Evolutionary conservation across 805 yeast genomes (phyloP).

Genomic region (Starmerella ratchasimensis): DNA sequence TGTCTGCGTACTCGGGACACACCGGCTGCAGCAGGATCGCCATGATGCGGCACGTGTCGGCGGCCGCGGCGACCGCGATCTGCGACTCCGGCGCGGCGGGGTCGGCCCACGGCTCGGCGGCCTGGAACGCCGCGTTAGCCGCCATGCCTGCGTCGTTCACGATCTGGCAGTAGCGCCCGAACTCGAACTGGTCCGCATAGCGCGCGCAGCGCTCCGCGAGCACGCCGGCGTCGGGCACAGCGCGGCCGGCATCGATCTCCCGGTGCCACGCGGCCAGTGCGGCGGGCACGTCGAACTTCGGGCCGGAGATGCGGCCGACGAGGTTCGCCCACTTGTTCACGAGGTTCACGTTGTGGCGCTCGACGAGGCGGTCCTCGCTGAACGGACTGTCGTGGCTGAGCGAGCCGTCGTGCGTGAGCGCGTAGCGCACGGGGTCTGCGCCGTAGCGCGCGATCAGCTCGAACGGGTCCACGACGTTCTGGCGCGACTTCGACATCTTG

Average conservation of each 20-base stretch:
- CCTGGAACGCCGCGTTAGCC: conserved; percentile 57
- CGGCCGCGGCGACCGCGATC: conserved; percentile 42
- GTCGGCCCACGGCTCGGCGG: conserved; percentile 59
- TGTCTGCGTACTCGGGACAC: conserved; percentile 48
- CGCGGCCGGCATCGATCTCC: background rate
- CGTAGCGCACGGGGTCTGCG: conserved; percentile 48
- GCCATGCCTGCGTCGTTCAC: conserved; percentile 21
- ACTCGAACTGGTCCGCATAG: conserved; percentile 47
- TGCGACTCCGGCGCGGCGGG: conserved; percentile 22
- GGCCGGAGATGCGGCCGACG: conserved; percentile 57
- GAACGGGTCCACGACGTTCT: conserved; percentile 88
- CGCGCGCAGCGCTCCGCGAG: conserved; percentile 40
- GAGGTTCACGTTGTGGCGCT: conserved; percentile 34
- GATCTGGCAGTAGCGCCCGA: conserved; percentile 30
- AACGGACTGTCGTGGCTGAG: conserved; percentile 71
- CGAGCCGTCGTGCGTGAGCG: conserved; percentile 60
- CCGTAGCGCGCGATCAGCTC: conserved; percentile 51
- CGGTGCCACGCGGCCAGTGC: conserved; percentile 3
- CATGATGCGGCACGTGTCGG: conserved; percentile 56
- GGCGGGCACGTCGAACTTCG: conserved; percentile 40
- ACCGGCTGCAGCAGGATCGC: conserved; percentile 59
- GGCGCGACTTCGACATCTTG: conserved; percentile 87
- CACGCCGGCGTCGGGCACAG: conserved; percentile 12
- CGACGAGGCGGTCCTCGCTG: conserved; percentile 43
- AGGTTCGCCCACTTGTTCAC: conserved; percentile 77